A percentile compares a stretch with the other conserved stretches of the same genome.
Evolutionary conservation across 129 eudicot genomes (phyloP).

Genomic region (Chrysanthemum lavandulifolium): DNA sequence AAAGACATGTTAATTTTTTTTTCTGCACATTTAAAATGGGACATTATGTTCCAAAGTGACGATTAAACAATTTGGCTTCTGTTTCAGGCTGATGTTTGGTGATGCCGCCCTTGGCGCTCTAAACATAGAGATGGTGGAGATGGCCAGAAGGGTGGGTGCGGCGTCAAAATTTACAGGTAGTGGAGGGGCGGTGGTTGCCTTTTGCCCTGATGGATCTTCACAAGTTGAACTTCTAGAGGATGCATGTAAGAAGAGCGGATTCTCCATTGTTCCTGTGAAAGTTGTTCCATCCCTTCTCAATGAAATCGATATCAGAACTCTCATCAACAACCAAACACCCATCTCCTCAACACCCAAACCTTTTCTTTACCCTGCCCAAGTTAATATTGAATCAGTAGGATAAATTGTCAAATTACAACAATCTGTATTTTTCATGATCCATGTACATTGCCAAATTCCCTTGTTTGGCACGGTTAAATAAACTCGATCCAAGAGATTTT

Average conservation of each 20-base stretch:
- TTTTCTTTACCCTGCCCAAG: neutral
- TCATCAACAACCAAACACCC: conserved; percentile 20
- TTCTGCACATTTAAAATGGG: neutral
- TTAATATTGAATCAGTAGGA: neutral
- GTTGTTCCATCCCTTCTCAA: conserved; percentile 60
- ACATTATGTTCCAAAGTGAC: neutral
- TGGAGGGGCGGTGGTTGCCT: conserved; percentile 92
- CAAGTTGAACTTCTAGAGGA: conserved; percentile 66
- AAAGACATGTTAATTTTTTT: conserved; percentile 2
- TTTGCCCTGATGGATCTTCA: conserved; percentile 73
- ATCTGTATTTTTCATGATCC: neutral
- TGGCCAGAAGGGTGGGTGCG: conserved; percentile 83
- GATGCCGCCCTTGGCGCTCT: conserved; percentile 76
- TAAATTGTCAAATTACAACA: neutral
- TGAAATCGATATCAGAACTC: conserved; percentile 49
- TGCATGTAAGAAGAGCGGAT: conserved; percentile 70
- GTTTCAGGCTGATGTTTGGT: conserved; percentile 80
- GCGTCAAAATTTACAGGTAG: conserved; percentile 97
- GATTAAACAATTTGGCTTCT: neutral
- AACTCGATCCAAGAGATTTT: neutral
- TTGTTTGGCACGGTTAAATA: neutral
- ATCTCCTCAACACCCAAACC: neutral
- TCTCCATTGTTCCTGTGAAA: conserved; percentile 46
- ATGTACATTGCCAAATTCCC: neutral
- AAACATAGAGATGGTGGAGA: conserved; percentile 90